Base-by-base conservation (phyloP, 129 eudicot genomes). In the Saussurea involucrata region DNA sequence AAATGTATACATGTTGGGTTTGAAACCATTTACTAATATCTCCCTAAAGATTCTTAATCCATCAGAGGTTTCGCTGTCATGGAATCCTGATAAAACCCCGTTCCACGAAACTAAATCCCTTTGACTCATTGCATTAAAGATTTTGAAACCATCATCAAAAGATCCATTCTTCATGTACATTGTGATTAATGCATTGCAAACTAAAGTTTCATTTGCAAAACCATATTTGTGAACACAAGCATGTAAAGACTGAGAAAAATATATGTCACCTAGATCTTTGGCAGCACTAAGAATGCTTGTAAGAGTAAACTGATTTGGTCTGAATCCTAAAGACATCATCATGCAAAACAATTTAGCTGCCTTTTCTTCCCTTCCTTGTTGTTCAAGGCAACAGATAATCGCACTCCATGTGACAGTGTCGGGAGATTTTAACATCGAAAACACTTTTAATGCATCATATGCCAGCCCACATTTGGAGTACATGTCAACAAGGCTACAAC, bases 71-170 rank as follows among this genome's bases (percentile, higher is more conserved):
- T 65, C 66, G 20, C 20, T 57, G 31, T 80, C 84, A 25, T 84
- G 87, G 63, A 70, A 84, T 29, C 87, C 87, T 69, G 87, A 81
- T 80, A 84, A 75, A 84, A 80, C 28, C 32, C 75, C 67, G 67
- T 84, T 84, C 87, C 87, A 84, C 2, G 87, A 84, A 75, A 84
- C 87, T 75, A 80, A 73, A 84, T 84, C 87, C 67, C 72, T 31
- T 24, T 80, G 42, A 58, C 68, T 64, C 82, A 75, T 79, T 24
- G 71, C 17, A 67, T 80, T 46, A 24, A 84, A 84, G 29, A 84
- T 57, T 80, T 71, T 76, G 66, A 53, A 40, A 57, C 87, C 84
- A 66, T 84, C 82, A 10, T 66, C 65, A 22, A 69, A n/a, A 55
- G 20, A 75, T 28, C 42, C 75, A 24, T 34, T 84, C 77, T 80